Conservation (phyloP, 1,139 yeast genomes). For the Debaryomycetaceae sp. region DNA sequence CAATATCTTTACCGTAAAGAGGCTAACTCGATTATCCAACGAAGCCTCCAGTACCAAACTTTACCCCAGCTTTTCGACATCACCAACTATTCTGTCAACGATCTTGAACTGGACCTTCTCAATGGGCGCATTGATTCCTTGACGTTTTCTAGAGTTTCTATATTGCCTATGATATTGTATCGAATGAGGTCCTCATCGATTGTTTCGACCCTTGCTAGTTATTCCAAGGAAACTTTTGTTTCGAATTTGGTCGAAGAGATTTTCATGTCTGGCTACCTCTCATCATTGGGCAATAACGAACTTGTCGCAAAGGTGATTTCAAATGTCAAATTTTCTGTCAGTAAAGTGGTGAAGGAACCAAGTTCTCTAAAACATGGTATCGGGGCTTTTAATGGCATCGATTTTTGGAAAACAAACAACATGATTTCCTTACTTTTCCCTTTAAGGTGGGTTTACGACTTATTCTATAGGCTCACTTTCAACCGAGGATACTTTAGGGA, state of each 20-base stretch:
- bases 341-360: conserved; percentile 2
- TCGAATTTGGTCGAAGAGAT: conserved; percentile 30
- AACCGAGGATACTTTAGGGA: conserved; percentile 44
- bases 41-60: conserved; percentile 13
- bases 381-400: conserved; percentile 18
- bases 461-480: conserved; percentile 37
- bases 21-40: conserved; percentile 2
- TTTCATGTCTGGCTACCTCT: conserved; percentile 34
- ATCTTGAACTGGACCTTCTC: conserved; percentile 31
- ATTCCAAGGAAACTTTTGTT: conserved; percentile 8
- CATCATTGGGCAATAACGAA: conserved; percentile 39
- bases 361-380: conserved; percentile 1
- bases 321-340: conserved; percentile 9
- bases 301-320: conserved; percentile 17
- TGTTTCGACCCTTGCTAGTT: conserved; percentile 23
- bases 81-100: conserved; percentile 21
- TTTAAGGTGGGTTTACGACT: conserved; percentile 34
- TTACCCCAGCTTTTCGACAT: conserved; percentile 17
- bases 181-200: conserved; percentile 39
- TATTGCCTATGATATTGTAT: conserved; percentile 39
- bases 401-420: conserved; percentile 28
- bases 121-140: conserved; percentile 38
- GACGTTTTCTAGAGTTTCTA: conserved; percentile 38
- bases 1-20: conserved; percentile 1
- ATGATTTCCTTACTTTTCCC: conserved; percentile 37